Evolutionary conservation across 805 yeast genomes (phyloP).

Genomic region (Metschnikowia cerradonensis): DNA sequence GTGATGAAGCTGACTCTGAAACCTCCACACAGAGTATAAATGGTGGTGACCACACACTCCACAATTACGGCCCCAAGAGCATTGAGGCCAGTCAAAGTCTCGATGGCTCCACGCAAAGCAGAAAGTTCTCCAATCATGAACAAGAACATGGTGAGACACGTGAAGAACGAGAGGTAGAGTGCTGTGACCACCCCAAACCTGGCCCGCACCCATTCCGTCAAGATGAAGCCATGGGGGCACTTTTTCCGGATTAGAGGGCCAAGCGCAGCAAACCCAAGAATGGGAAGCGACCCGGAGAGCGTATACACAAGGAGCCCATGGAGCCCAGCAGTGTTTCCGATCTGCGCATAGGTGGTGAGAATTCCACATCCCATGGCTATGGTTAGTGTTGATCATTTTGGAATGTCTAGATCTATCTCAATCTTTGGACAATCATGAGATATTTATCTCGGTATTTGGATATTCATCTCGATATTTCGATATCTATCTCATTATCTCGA

Average conservation of each 20-base stretch:
- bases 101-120: conserved; percentile 73
- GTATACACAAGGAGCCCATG: conserved; percentile 85
- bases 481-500: too few relatives aligned
- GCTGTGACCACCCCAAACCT: conserved; percentile 74
- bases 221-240: conserved; percentile 86
- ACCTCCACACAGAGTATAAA: conserved; percentile 86
- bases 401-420: too few relatives aligned
- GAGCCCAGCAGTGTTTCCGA: conserved; percentile 80
- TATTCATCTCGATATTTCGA: too few relatives aligned
- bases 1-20: conserved; percentile 85
- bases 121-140: conserved; percentile 86
- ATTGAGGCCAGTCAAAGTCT: conserved; percentile 70
- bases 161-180: conserved; percentile 72
- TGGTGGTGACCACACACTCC: conserved; percentile 81
- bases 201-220: conserved; percentile 91
- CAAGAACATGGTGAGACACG: conserved; percentile 78
- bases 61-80: conserved; percentile 80
- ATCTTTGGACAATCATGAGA: too few relatives aligned
- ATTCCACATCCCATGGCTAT: conserved; percentile 87
- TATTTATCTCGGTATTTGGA: too few relatives aligned
- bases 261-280: conserved; percentile 72
- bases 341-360: conserved; percentile 78
- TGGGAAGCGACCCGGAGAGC: conserved; percentile 75
- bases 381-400: conserved; percentile 10
- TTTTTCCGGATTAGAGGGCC: conserved; percentile 76